Base-by-base conservation (phyloP, 2,329 filamentous ascomycete genomes). In the Diplodia corticola region DNA sequence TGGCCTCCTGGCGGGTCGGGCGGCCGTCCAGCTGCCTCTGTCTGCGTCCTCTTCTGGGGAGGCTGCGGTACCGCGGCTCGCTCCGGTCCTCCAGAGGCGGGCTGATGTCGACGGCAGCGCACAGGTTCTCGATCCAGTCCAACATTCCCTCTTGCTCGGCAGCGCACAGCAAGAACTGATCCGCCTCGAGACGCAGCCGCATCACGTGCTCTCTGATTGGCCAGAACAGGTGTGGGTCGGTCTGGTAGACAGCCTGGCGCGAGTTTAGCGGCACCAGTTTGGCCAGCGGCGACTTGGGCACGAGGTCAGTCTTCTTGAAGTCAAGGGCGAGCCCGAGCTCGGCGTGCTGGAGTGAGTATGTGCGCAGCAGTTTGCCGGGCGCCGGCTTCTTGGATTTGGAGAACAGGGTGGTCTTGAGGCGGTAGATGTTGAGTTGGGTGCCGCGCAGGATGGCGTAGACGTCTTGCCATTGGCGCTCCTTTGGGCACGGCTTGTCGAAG, bases 311-410 rank as follows among this genome's bases (percentile, higher is more conserved):
- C 84, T 91, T 91, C 71, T 85, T 83, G 74, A 91, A 89, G 76
- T 93, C 90, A 17, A 87, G 85, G 10, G 91, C 90, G 68, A 92
- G 85, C 12, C 90, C 90, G 24, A 90, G 86, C 76, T 93, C 90
- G 24, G 90, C 90, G 73, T 92, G 88, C 69, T 91, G 85, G 55
- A 93, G 81, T 63, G 87, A 90, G 74, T 91, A 93, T n/a, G 84
- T 85, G 74, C 83, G 86, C 69, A 91, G 80, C 44, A 92, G 77
- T 65, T 81, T 81, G 22, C 85, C 85, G 77, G 89, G 48, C 78
- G 81, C 30, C 82, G 78, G 79, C 69, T 82, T 84, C 20, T 65
- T 59, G 15, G 55, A 28, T 26, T 57, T 66, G 71, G 73, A 74
- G 68, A 77, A 73, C 30, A 78, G 65, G 50, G 69, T 44, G 7